Conservation (phyloP, 2,329 filamentous ascomycete species). For the Colletotrichum orbiculare region DNA sequence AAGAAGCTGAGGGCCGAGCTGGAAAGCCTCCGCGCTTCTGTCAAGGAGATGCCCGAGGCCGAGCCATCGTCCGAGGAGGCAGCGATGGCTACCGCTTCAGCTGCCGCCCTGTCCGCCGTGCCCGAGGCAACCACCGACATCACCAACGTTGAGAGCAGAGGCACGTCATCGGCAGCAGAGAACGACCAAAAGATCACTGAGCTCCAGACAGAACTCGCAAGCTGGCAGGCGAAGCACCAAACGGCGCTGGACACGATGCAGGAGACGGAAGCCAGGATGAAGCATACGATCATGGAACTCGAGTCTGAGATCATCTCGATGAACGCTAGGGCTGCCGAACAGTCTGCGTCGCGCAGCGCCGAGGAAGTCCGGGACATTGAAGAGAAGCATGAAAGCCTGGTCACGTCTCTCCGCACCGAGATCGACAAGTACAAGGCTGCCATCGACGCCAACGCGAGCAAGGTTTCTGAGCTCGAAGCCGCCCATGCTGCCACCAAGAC, state of each 20-base stretch:
- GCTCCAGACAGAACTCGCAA: constrained; percentile 76
- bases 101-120: constrained; percentile 26
- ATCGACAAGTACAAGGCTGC: constrained; percentile 84
- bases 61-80: constrained; percentile 33
- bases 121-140: constrained; percentile 34
- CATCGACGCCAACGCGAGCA: constrained; percentile 74
- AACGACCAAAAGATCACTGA: constrained; percentile 70
- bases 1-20: constrained; percentile 79
- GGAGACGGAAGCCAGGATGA: constrained; percentile 77
- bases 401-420: constrained; percentile 74
- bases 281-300: constrained; percentile 77
- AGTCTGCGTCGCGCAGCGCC: constrained; percentile 52
- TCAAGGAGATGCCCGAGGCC: constrained; percentile 43
- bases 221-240: constrained; percentile 83
- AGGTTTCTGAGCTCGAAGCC: constrained; percentile 79
- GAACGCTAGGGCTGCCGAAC: constrained; percentile 60
- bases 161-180: constrained; percentile 47
- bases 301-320: constrained; percentile 69
- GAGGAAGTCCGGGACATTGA: constrained; percentile 61
- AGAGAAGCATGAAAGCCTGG: constrained; percentile 67
- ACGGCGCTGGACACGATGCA: constrained; percentile 77
- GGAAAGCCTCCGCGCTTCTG: constrained; percentile 70
- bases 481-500: constrained; percentile 73
- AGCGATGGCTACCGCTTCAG: constrained; percentile 26
- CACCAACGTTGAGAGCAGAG: constrained; percentile 45